Conservation (phyloP, 208 protist genomes). For the Leptomonas seymouri region DNA sequence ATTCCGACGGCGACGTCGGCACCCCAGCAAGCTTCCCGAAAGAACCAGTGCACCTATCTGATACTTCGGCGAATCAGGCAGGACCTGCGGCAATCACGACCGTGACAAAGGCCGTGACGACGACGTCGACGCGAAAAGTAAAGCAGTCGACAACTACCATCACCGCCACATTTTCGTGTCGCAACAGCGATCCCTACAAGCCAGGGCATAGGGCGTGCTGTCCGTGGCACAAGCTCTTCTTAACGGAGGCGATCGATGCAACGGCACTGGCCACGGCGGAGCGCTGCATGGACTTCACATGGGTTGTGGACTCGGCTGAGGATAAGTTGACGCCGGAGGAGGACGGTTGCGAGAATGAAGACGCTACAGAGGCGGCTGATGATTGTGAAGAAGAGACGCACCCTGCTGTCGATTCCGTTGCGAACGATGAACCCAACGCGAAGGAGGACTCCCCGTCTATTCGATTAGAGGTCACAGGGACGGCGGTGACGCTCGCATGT, state of each 20-base stretch:
- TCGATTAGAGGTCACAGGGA: neutral
- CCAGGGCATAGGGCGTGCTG: constrained; percentile 14
- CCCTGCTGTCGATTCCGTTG: neutral
- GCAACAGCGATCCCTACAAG: neutral
- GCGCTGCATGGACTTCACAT: constrained; percentile 36
- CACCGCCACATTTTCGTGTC: constrained; percentile 30
- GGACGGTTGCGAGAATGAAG: neutral
- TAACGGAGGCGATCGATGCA: constrained; percentile 22
- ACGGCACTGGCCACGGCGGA: constrained; percentile 25
- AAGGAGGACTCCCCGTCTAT: neutral
- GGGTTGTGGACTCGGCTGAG: constrained; percentile 2
- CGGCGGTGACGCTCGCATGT: neutral
- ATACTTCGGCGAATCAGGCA: neutral
- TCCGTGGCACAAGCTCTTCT: constrained; percentile 30
- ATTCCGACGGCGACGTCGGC: neutral
- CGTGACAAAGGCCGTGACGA: constrained; percentile 6
- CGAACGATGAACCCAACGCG: neutral
- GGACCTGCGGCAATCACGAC: neutral
- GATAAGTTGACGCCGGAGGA: neutral
- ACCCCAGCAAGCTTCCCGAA: no score
- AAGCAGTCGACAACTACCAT: constrained; percentile 22
- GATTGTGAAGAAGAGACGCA: neutral
- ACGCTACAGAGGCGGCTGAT: neutral
- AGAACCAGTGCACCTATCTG: neutral
- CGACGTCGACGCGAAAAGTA: neutral